Evolutionary conservation across 2,329 filamentous ascomycete species (phyloP), one percentile per base, ranked within the genome.

Genomic region (Myriosclerotinia duriaeana): DNA sequence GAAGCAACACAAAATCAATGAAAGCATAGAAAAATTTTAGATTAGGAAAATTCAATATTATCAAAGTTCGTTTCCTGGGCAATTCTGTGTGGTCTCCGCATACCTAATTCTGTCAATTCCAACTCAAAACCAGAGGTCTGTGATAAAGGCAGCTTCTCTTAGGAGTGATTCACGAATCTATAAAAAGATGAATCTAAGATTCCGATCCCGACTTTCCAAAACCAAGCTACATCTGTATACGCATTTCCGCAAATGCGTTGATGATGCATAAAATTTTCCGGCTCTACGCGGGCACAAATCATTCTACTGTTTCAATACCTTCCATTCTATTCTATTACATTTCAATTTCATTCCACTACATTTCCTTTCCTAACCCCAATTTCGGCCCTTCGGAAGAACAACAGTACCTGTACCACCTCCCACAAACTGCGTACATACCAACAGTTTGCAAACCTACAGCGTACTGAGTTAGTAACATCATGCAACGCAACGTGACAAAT

Each of bases 401-500:
- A 34, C 9, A 46, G 11, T 46, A 20, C 40, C 12, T 46, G 26
- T 46, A 46, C 26, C 20, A 59, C 40, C 22, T 34, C 17, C 55
- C 22, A n/a, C 40, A 34, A 34, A 58, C 53, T 40, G 5, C 5
- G n/a, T 38, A 40, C 36, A 30, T 30, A 53, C 50, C 26, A 34
- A 30, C 9, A 53, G 14, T 8, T 34, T 34, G 26, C 14, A 15
- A 53, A 30, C 22, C 52, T 7, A 5, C 26, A 17, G 20, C 6
- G 17, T 20, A 34, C 26, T 6, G 11, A 5, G 11, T 20, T 30
- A 17, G 26, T 30, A 53, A 20, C 14, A 53, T 34, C 15, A 20
- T 20, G 50, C 50, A 53, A 34, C 50, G 7, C 55, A 58, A 46
- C 55, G 26, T 38, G 54, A 30, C 20, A 56, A 56, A 58, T 34